Base-by-base conservation (phyloP, 1,284 basidiomycete species). In the Ustilago esculenta region DNA sequence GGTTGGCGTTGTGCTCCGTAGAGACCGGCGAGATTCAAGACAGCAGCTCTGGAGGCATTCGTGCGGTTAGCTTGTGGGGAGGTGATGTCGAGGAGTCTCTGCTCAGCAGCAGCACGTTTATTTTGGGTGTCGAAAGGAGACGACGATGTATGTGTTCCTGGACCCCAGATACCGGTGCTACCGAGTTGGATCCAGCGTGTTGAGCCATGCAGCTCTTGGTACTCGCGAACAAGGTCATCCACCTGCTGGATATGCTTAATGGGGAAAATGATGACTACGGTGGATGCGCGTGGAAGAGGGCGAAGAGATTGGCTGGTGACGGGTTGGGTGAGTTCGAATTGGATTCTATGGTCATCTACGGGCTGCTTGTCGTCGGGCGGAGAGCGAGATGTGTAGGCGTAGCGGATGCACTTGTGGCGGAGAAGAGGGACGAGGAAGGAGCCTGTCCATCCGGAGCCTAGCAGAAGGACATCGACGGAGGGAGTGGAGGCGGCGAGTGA, bases 401-500 rank as follows among this genome's bases (percentile, higher is more conserved):
- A 49, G 32, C 58, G 43, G 32, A 79, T 50, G 10, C 61, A 29
- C 0, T 61, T 21, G 0, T 64, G 14, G 17, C 25, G 8, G 75
- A 87, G 86, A 15, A 88, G 86, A 0, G 88, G 86, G 35, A 87
- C 84, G 40, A 90, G 84, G 80, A 89, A 90, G 11, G 84, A 84
- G 1, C 85, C 87, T 1, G 87, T 88, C 88, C 89, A 90, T 33
- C 88, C 88, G n/a, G 87, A 86, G 37, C 88, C 88, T 21, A 90
- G 85, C 48, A 89, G 86, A 35, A 89, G 85, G 34, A 89, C 78
- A 54, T 89, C 87, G 44, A 88, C 84, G 4, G 63, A 46, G 17
- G 15, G 12, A 36, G 15, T 18, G 2, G 41, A 25, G 9, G 39
- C 9, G 10, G 24, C 30, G 10, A 17, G 30, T 4, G 14, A 7